These are phyloP conservation scores for Schizonepeta tenuifolia DNA, from an alignment of 257 asterid genomes.

Conservation along the genomic window DNA sequence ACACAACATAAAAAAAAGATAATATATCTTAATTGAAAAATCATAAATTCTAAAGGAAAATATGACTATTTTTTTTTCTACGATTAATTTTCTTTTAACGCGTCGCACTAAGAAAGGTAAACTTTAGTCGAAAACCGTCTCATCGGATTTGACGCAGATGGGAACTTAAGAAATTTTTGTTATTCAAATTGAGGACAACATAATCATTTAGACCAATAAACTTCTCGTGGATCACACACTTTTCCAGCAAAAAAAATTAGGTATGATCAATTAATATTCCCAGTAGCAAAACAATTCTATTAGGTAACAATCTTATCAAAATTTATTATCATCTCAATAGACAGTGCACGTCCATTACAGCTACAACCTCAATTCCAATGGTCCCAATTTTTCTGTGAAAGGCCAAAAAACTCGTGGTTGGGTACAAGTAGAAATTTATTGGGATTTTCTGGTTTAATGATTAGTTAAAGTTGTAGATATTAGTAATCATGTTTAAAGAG, in stretches of 20 bases:
- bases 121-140: no score
- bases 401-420: constrained; percentile 22
- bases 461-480: constrained; percentile 24
- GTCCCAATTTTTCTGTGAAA: constrained; percentile 27
- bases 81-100: no score
- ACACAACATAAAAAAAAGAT: no score
- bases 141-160: no score
- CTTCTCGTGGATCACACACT: not conserved
- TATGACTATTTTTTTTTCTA: no score
- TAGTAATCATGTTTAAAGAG: not conserved
- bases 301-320: constrained; percentile 25
- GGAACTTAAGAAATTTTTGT: not conserved
- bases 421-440: constrained; percentile 20
- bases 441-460: constrained; percentile 31
- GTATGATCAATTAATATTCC: not conserved
- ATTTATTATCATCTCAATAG: not conserved
- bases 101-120: no score
- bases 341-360: constrained; percentile 20
- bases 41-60: no score
- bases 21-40: no score
- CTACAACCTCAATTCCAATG: constrained; percentile 24
- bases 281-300: not conserved
- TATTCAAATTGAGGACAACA: not conserved
- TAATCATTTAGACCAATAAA: not conserved
- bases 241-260: not conserved